Evolutionary conservation across 805 yeast species (phyloP).

Genomic region (Saccharomycopsis sp.): DNA sequence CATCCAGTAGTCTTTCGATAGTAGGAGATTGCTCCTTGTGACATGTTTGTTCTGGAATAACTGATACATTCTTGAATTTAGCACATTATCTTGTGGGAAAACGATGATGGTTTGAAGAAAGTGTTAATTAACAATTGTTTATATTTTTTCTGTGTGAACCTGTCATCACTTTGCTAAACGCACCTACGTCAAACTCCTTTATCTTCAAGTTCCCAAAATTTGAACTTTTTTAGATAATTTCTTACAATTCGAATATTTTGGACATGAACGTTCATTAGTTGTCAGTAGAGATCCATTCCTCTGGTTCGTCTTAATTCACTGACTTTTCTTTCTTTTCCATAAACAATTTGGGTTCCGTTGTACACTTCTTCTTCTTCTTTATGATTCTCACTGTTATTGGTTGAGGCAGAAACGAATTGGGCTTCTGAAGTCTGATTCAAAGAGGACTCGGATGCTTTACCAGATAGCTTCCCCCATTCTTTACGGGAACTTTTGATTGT

Average conservation of each 20-base stretch:
- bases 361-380: constrained; percentile 1
- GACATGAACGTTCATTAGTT: too few relatives aligned
- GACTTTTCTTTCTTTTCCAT: constrained; percentile 2
- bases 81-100: too few relatives aligned
- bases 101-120: too few relatives aligned
- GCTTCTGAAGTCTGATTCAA: constrained; percentile 1
- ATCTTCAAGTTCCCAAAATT: too few relatives aligned
- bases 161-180: too few relatives aligned
- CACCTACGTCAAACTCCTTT: too few relatives aligned
- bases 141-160: too few relatives aligned
- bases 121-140: too few relatives aligned
- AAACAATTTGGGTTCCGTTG: constrained; percentile 9
- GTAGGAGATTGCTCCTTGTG: constrained; percentile 12
- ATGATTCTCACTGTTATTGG: too few relatives aligned
- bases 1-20: constrained; percentile 84
- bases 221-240: too few relatives aligned
- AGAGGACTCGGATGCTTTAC: constrained; percentile 16
- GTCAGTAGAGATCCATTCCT: not conserved
- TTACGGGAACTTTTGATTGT: not conserved
- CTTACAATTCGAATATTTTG: too few relatives aligned
- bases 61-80: not conserved
- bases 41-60: constrained; percentile 5
- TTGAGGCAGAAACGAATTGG: not conserved
- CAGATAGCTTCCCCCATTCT: constrained; percentile 11
- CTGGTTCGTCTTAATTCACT: not conserved